Evolutionary conservation across 2,329 filamentous ascomycete genomes (phyloP), one percentile per base, ranked within the genome.

Genomic region (Colletotrichum aenigma): DNA sequence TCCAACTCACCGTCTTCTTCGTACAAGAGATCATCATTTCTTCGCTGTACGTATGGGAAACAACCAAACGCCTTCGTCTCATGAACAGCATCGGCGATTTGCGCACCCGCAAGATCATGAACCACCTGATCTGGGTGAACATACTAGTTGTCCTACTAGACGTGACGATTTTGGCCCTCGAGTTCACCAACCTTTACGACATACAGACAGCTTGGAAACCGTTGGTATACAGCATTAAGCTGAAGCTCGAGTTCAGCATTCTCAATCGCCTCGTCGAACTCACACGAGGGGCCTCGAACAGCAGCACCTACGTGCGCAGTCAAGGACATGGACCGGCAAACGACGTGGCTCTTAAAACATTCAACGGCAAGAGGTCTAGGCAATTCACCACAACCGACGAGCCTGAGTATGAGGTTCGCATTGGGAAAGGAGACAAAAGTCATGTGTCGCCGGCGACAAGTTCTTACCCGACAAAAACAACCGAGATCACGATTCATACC

Each of bases 11-110:
- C 4, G 55, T 28, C 55, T 58, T 58, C 24, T 58, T 58, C 55
- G 4, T 58, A 26, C 55, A 58, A 58, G 55, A 58, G 4, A 58
- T 88, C 70, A 84, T 90, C 76, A 86, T 91, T 60, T 90, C 89
- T 1, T 83, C 83, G 1, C 83, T 90, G 24, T 91, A 90, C 80
- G 90, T 91, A 76, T 83, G 82, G 79, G 88, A 91, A 78, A 89
- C 90, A 0, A 80, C 88, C 71, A 87, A 85, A 38, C 85, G 90
- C 70, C 58, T 77, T 9, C 66, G 48, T 16, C 70, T 74, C 7
- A 69, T 73, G 36, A 60, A 70, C 15, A 65, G 43, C 9, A 66
- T 72, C 32, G 61, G 64, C 18, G 38, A 70, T 66, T 38, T 36
- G 26, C 66, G 28, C 38, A 79, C 80, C 10, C 80, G 79, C 16